Evolutionary conservation across 1,284 basidiomycete genomes (phyloP).

Genomic region (Heterobasidion annosum): DNA sequence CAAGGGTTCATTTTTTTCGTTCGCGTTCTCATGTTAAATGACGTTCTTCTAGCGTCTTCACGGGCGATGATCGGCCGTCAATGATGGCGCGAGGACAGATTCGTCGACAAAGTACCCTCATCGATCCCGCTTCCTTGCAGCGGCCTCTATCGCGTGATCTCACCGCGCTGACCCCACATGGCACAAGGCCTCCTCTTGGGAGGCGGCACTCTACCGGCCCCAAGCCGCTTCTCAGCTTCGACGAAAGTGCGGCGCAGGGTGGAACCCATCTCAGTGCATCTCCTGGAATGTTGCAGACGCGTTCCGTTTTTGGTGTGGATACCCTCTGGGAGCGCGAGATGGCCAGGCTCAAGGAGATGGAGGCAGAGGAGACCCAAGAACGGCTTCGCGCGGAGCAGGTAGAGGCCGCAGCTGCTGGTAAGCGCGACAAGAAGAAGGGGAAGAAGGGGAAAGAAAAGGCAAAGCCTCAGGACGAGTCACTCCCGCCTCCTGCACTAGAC

Average conservation of each 20-base stretch:
- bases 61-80: conserved; percentile 69
- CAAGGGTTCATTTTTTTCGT: conserved; percentile 21
- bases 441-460: conserved; percentile 23
- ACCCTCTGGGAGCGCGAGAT: conserved; percentile 76
- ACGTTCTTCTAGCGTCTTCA: conserved; percentile 46
- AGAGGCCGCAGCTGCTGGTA: conserved; percentile 30
- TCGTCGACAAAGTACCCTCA: conserved; percentile 53
- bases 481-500: conserved; percentile 5
- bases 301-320: conserved; percentile 78
- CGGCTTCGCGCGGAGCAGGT: conserved; percentile 37
- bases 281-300: conserved; percentile 27
- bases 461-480: conserved; percentile 7
- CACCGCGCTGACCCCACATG: conserved; percentile 30
- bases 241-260: conserved; percentile 28
- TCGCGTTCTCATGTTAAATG: background rate
- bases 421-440: conserved; percentile 24
- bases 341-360: conserved; percentile 62
- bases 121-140: conserved; percentile 57
- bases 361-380: conserved; percentile 49
- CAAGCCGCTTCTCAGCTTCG: conserved; percentile 55
- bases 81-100: conserved; percentile 69
- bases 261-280: conserved; percentile 7
- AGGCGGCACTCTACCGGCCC: conserved; percentile 40
- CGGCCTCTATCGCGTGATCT: conserved; percentile 27
- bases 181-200: conserved; percentile 25